These are phyloP conservation scores for Drosera spatulata DNA, from an alignment of 179 eudicot genomes.

Conservation along the genomic window DNA sequence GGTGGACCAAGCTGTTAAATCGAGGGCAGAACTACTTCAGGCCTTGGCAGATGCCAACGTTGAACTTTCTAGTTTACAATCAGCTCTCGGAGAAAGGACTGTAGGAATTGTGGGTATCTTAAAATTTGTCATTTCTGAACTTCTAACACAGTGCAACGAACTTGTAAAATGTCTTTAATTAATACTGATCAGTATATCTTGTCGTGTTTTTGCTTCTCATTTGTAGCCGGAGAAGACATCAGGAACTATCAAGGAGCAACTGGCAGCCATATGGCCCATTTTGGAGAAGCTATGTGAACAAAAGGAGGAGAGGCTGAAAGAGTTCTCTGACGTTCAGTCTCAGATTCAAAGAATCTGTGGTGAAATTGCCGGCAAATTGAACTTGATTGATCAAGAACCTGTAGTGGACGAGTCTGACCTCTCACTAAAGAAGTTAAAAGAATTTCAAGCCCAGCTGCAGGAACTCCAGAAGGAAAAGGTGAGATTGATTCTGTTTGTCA, in stretches of 20 bases:
- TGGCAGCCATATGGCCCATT: slow-evolving; percentile 79
- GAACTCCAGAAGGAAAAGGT: slow-evolving; percentile 97
- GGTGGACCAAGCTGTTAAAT: slow-evolving; percentile 86
- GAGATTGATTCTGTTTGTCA: neutral
- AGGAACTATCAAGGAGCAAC: slow-evolving; percentile 94
- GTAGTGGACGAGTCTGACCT: slow-evolving; percentile 80
- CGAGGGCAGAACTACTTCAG: slow-evolving; percentile 83
- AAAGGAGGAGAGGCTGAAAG: slow-evolving; percentile 76
- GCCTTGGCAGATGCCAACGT: slow-evolving; percentile 76
- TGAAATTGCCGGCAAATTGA: slow-evolving; percentile 54
- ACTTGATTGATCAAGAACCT: slow-evolving; percentile 39
- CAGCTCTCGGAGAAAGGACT: slow-evolving; percentile 88
- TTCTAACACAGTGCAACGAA: neutral
- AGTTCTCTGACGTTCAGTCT: slow-evolving; percentile 65
- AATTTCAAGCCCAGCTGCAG: slow-evolving; percentile 78
- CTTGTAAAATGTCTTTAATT: neutral
- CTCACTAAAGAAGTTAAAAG: slow-evolving; percentile 74
- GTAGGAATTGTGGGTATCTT: slow-evolving; percentile 56
- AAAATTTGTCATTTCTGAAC: neutral
- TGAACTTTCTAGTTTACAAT: slow-evolving; percentile 61
- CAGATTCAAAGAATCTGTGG: slow-evolving; percentile 83
- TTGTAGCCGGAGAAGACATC: slow-evolving; percentile 80
- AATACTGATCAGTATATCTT: neutral
- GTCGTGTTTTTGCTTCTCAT: slow-evolving; percentile 12
- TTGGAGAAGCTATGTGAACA: slow-evolving; percentile 71